A percentile compares a stretch with the other conserved stretches of the same genome.
phyloP scores from a whole-genome alignment of 2,329 filamentous ascomycete genomes.

The Monosporascus sp. region DNA sequence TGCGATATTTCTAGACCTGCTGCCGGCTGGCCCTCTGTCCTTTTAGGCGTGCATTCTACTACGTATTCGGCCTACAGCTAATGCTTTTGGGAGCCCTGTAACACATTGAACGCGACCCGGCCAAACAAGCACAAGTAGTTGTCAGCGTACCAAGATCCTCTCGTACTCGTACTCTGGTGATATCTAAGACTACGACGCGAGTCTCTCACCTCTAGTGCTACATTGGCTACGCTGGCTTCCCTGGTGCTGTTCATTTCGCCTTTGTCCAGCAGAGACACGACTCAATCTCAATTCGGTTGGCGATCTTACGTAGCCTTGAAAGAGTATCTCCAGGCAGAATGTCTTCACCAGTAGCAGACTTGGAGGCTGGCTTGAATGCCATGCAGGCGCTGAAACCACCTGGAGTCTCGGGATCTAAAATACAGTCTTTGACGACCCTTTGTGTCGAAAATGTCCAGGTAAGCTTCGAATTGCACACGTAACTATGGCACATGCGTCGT shows the following conservation, averaged over 20 bases:
- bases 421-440: slow-evolving; percentile 77
- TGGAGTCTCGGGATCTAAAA: slow-evolving; percentile 89
- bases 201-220: neutral
- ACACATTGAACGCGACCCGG: neutral
- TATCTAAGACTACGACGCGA: neutral
- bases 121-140: neutral
- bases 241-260: slow-evolving; percentile 6
- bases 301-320: slow-evolving; percentile 5
- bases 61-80: neutral
- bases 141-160: neutral
- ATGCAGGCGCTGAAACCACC: slow-evolving; percentile 89
- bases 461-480: slow-evolving; percentile 35
- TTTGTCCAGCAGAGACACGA: slow-evolving; percentile 5
- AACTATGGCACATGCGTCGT: slow-evolving; percentile 3
- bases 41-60: neutral
- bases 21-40: neutral
- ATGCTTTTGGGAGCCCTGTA: neutral
- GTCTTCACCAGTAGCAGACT: slow-evolving; percentile 81
- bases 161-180: slow-evolving; percentile 1
- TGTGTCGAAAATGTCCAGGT: slow-evolving; percentile 91
- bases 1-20: neutral
- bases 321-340: slow-evolving; percentile 39
- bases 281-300: slow-evolving; percentile 4
- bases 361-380: slow-evolving; percentile 84
- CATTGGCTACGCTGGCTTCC: slow-evolving; percentile 9